These are phyloP conservation scores for Aspergillus indologenus DNA, from an alignment of 495 filamentous ascomycete genomes.

Conservation along the genomic window DNA sequence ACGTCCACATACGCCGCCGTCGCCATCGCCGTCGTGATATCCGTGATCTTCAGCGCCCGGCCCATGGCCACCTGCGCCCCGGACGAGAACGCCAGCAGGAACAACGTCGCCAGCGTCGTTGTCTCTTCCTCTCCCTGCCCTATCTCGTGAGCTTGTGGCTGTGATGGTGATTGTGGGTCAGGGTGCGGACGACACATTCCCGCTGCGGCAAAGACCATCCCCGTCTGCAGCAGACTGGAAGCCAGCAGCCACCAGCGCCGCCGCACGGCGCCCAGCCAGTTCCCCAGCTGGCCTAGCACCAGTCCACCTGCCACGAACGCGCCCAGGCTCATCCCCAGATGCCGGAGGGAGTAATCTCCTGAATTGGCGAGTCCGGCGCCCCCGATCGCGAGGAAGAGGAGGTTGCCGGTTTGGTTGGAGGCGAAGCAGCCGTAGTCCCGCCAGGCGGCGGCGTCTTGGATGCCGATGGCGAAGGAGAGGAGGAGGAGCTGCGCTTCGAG, in stretches of 20 bases:
- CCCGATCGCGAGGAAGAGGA: conserved; percentile 53
- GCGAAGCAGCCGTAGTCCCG: conserved; percentile 63
- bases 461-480: conserved; percentile 40
- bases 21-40: conserved; percentile 67
- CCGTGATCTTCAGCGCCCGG: conserved; percentile 52
- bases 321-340: conserved; percentile 52
- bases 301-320: conserved; percentile 53
- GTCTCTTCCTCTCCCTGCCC: conserved; percentile 28
- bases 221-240: conserved; percentile 52
- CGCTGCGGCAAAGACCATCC: conserved; percentile 51
- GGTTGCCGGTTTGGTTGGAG: conserved; percentile 66
- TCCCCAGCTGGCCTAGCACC: conserved; percentile 55
- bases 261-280: conserved; percentile 45
- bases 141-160: conserved; percentile 31
- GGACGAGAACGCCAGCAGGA: conserved; percentile 52
- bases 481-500: conserved; percentile 33
- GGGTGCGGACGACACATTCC: too few species aligned
- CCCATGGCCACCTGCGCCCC: conserved; percentile 59
- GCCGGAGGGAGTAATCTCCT: conserved; percentile 30
- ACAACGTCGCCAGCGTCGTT: conserved; percentile 42
- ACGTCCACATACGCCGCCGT: conserved; percentile 63
- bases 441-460: conserved; percentile 59
- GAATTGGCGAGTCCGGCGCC: conserved; percentile 44
- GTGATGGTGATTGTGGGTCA: too few species aligned
- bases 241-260: conserved; percentile 50